A percentile compares a stretch with the other conserved stretches of the same genome.
Evolutionary conservation across 179 eudicot species (phyloP).

Genomic region (Drosera spatulata): DNA sequence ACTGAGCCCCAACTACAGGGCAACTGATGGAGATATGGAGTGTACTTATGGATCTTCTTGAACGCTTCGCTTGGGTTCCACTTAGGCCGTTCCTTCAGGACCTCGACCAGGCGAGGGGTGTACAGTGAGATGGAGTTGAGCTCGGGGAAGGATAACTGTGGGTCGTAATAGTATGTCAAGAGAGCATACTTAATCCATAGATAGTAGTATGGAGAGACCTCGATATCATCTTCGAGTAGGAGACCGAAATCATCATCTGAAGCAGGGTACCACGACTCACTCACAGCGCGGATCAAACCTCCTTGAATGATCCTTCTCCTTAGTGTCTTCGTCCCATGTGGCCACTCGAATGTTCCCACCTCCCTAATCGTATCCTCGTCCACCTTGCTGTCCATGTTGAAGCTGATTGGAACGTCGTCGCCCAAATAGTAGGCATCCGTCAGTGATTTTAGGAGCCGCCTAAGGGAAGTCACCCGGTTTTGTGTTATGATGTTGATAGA

Average conservation of each 20-base stretch:
- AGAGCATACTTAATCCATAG: conserved; percentile 87
- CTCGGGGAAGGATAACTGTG: conserved; percentile 76
- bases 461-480: conserved; percentile 54
- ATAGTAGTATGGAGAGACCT: conserved; percentile 90
- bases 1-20: conserved; percentile 98
- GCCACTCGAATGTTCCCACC: conserved; percentile 61
- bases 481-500: conserved; percentile 84
- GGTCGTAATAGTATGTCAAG: conserved; percentile 80
- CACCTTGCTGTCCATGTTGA: conserved; percentile 89
- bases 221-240: conserved; percentile 86
- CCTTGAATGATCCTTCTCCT: conserved; percentile 88
- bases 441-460: conserved; percentile 74
- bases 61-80: conserved; percentile 88
- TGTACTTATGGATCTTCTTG: conserved; percentile 72
- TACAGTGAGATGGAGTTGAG: conserved; percentile 79
- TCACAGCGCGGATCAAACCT: conserved; percentile 86
- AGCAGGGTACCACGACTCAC: conserved; percentile 95
- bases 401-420: conserved; percentile 67
- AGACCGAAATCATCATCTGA: conserved; percentile 83
- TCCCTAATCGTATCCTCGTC: conserved; percentile 59
- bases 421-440: conserved; percentile 65
- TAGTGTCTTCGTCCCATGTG: conserved; percentile 65
- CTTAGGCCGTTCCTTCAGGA: conserved; percentile 83
- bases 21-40: conserved; percentile 87
- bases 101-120: conserved; percentile 88